Base-by-base conservation (phyloP, 2,329 filamentous ascomycete species). In the Diplodia corticola region DNA sequence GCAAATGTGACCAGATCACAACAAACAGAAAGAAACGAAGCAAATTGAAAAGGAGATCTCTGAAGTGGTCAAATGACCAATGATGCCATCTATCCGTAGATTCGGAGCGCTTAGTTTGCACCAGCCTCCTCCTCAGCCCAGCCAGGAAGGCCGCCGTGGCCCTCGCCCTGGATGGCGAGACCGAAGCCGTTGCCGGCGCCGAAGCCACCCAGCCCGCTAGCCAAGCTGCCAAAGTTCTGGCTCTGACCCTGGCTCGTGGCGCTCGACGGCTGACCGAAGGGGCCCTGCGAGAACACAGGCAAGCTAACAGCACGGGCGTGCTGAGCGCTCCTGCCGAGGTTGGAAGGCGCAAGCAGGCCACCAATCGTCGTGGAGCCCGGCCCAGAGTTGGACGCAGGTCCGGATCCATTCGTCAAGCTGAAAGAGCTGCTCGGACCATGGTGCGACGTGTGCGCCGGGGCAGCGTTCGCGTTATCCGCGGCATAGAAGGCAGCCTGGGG, bases 261-360 rank as follows among this genome's bases (percentile, higher is more conserved):
- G 64, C 76, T 76, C 49, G 75, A 70, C 2, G 77, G 73, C 70
- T 80, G 77, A 12, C 80, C 81, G 71, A 86, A 85, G 13, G 83
- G 80, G 51, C 86, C 85, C 69, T 88, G 85, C 2, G 85, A 86
- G 75, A 89, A 89, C 5, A 86, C 87, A 0, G 95, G 95, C 73
- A 99, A 82, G 76, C 93, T 97, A 67, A 97, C 92, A 37, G 95
- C 93, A 44, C 95, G 89, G 74, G 88, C 94, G 74, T 90, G 88
- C 69, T 85, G 84, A 50, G 84, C 83, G 66, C 85, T 83, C 51
- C 82, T 82, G 65, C 80, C 85, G 64, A 86, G 75, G 70, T 86
- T 89, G 61, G 87, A 87, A 2, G 91, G 91, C 2, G 91, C 90
- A 60, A 95, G 84, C 44, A 96, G 85, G 7, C 91, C 90, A 50